Evolutionary conservation across 306 rosid species (phyloP).

Genomic region (Aeschynomene evenia): DNA sequence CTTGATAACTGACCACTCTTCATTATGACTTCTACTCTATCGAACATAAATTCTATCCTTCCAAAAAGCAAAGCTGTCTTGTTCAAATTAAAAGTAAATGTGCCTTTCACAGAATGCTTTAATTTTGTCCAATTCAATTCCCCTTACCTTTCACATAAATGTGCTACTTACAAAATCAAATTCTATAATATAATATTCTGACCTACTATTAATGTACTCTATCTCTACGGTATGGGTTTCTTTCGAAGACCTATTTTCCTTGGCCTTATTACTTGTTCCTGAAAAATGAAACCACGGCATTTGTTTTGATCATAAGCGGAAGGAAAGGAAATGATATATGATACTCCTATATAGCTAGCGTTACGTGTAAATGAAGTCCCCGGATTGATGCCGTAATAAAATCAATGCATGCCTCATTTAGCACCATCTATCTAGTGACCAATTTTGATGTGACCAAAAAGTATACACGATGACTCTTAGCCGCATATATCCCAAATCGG

Average conservation of each 20-base stretch:
- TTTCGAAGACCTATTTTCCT: background rate
- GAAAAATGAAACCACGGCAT: conserved; percentile 20
- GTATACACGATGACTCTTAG: background rate
- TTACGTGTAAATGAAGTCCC: conserved; percentile 35
- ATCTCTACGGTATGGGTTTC: background rate
- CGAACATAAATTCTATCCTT: background rate
- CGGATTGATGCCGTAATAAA: conserved; percentile 18
- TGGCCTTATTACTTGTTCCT: conserved; percentile 27
- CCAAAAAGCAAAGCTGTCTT: background rate
- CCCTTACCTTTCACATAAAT: background rate
- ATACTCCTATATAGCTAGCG: no score
- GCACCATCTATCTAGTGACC: conserved; percentile 13
- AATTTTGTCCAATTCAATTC: no score
- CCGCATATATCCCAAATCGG: conserved; percentile 17
- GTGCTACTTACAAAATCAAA: background rate
- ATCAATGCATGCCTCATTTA: conserved; percentile 17
- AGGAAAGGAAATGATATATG: no score
- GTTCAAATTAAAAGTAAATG: background rate
- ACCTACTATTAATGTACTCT: background rate
- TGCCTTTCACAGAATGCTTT: background rate
- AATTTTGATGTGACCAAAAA: conserved; percentile 19
- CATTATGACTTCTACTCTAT: background rate
- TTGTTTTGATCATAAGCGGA: conserved; percentile 11
- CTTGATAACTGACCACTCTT: background rate
- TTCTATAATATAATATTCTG: background rate